These are phyloP conservation scores for Mentha longifolia DNA, from an alignment of 257 asterid species.

Conservation along the genomic window DNA sequence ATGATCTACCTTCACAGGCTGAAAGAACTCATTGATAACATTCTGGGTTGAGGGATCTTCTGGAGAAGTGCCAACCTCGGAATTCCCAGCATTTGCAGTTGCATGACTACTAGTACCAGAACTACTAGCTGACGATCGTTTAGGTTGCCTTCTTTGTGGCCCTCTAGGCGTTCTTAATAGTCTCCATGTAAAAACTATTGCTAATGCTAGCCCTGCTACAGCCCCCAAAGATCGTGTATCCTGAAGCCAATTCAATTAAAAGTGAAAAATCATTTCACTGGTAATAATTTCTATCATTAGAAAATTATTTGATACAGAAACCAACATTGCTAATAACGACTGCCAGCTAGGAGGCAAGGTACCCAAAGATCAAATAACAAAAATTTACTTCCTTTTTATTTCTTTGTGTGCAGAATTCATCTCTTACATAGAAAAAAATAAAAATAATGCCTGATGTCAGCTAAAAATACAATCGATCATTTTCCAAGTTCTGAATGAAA, in stretches of 20 bases:
- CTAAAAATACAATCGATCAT: background rate
- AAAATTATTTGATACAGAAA: background rate
- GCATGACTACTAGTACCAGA: slow-evolving; percentile 53
- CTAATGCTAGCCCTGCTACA: slow-evolving; percentile 82
- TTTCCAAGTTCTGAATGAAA: background rate
- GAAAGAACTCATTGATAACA: slow-evolving; percentile 83
- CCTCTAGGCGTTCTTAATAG: slow-evolving; percentile 66
- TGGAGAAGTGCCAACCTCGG: slow-evolving; percentile 48
- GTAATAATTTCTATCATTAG: background rate
- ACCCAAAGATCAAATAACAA: slow-evolving; percentile 4
- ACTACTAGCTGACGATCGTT: slow-evolving; percentile 59
- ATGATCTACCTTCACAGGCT: slow-evolving; percentile 67
- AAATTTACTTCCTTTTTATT: background rate
- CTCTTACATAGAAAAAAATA: background rate
- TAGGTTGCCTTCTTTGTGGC: slow-evolving; percentile 69
- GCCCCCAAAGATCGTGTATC: slow-evolving; percentile 82
- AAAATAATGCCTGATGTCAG: background rate
- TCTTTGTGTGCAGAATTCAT: background rate
- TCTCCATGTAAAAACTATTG: slow-evolving; percentile 89
- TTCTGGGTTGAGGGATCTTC: slow-evolving; percentile 68
- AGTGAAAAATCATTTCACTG: slow-evolving; percentile 3
- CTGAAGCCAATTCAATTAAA: slow-evolving; percentile 45
- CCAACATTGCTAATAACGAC: slow-evolving; percentile 4
- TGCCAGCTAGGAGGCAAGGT: background rate
- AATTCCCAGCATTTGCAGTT: slow-evolving; percentile 41